Conservation (phyloP, 1,284 basidiomycete species). For the Ceratobasidium sp. region DNA sequence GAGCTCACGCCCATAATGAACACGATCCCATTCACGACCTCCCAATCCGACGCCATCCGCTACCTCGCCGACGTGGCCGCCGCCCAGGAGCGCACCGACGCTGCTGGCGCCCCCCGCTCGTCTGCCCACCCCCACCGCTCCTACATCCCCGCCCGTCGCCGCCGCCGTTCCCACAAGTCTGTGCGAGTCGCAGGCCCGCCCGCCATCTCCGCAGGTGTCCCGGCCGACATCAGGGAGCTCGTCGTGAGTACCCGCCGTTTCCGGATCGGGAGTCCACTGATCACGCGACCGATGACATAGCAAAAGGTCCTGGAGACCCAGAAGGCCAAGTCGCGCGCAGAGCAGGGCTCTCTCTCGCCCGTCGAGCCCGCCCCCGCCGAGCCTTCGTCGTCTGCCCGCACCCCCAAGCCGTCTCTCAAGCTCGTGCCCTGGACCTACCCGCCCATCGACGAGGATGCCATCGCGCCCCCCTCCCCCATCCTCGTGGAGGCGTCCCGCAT, state of each 20-base stretch:
- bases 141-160: constrained; percentile 25
- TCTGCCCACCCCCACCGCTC: constrained; percentile 10
- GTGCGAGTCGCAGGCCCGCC: constrained; percentile 19
- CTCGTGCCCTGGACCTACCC: constrained; percentile 32
- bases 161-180: constrained; percentile 27
- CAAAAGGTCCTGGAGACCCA: constrained; percentile 29
- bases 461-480: constrained; percentile 23
- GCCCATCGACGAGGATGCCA: constrained; percentile 35
- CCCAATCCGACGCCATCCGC: constrained; percentile 9
- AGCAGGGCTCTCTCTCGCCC: constrained; percentile 13
- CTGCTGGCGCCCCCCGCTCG: neutral
- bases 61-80: constrained; percentile 32
- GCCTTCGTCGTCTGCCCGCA: constrained; percentile 9
- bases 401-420: constrained; percentile 30
- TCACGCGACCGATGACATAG: constrained; percentile 19
- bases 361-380: neutral
- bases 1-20: constrained; percentile 36
- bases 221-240: constrained; percentile 19
- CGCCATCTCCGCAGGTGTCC: neutral
- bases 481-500: neutral
- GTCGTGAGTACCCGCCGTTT: neutral
- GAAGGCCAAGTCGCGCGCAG: neutral
- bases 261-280: neutral
- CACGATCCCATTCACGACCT: constrained; percentile 32
- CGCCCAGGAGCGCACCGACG: constrained; percentile 31